These are phyloP conservation scores for Neurospora sp. DNA, from an alignment of 2,329 filamentous ascomycete genomes.

Conservation along the genomic window DNA sequence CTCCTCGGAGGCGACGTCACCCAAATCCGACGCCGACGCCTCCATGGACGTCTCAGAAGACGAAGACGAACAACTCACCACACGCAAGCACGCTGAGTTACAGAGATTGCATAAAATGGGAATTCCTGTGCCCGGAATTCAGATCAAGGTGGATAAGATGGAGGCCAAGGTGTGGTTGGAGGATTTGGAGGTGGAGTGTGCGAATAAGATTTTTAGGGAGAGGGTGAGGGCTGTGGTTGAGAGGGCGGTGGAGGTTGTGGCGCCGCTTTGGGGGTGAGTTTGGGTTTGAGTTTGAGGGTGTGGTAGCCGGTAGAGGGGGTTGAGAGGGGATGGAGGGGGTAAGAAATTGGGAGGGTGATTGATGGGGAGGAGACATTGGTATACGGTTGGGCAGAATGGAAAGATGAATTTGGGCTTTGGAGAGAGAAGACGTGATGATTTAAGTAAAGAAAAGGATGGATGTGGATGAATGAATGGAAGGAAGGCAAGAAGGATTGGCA, in stretches of 20 bases:
- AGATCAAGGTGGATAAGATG: conserved; percentile 81
- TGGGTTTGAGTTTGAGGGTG: not conserved
- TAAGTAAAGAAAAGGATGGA: no score
- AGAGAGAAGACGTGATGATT: not conserved
- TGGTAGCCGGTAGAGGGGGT: not conserved
- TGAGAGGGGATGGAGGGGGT: not conserved
- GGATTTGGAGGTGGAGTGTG: conserved; percentile 80
- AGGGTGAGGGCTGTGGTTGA: conserved; percentile 85
- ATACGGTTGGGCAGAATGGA: not conserved
- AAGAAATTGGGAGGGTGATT: not conserved
- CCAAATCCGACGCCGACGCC: conserved; percentile 22
- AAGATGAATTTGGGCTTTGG: no score
- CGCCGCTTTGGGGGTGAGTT: conserved; percentile 50
- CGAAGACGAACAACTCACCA: conserved; percentile 32
- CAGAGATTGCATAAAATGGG: conserved; percentile 69
- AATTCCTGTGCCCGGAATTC: conserved; percentile 82
- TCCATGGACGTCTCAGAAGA: conserved; percentile 27
- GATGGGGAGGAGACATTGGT: not conserved
- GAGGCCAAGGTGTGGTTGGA: conserved; percentile 87
- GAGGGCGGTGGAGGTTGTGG: conserved; percentile 77
- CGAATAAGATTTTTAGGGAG: conserved; percentile 68
- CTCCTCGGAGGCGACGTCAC: not conserved
- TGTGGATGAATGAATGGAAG: no score
- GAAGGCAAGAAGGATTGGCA: no score
- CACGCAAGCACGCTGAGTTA: conserved; percentile 48